Evolutionary conservation across 2,329 filamentous ascomycete species (phyloP), one percentile per base, ranked within the genome.

Genomic region (Colletotrichum somersetense): DNA sequence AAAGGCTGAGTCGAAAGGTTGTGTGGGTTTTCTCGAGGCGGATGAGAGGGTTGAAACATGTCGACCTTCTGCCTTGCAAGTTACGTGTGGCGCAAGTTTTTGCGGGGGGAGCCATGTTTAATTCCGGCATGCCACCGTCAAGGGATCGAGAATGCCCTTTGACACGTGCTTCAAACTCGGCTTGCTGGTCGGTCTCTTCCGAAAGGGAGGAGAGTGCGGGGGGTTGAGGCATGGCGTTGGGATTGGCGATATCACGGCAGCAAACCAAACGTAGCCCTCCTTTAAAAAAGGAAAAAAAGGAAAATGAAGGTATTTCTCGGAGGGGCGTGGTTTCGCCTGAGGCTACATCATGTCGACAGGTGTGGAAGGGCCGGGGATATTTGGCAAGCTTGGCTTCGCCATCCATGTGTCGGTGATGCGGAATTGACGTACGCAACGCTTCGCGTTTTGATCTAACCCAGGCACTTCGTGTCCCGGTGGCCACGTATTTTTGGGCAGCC

Each of bases 81-180:
- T 18, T 62, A 16, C 48, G 20, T 14, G 68, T 64, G 65, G 53
- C 57, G 64, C 64, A 72, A 18, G 30, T 40, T 23, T 63, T 63
- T 46, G 20, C 20, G 59, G 38, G 23, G 66, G 30, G 40, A 30
- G 40, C 30, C 66, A 57, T 64, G 59, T 46, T 56, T 44, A 64
- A 59, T 72, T 61, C 65, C 70, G 70, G 59, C 23, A 71, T 26
- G 50, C 50, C 46, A n/a, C 26, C 14, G 42, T 62, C 35, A 38
- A 26, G 26, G n/a, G 23, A 10, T 23, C 8, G 11, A 18, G 38
- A 35, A 40, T 12, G 38, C 5, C 18, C 23, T 42, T 40, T 62
- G 56, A 18, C 69, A 72, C 64, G 69, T 72, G 69, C 69, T 69
- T 68, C 53, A 33, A 20, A 38, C 26, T 18, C 38, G 44, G 26